Evolutionary conservation across 768 basidiomycete species (phyloP), one percentile per base, ranked within the genome.

Genomic region (Hemileccinum rubropunctum): DNA sequence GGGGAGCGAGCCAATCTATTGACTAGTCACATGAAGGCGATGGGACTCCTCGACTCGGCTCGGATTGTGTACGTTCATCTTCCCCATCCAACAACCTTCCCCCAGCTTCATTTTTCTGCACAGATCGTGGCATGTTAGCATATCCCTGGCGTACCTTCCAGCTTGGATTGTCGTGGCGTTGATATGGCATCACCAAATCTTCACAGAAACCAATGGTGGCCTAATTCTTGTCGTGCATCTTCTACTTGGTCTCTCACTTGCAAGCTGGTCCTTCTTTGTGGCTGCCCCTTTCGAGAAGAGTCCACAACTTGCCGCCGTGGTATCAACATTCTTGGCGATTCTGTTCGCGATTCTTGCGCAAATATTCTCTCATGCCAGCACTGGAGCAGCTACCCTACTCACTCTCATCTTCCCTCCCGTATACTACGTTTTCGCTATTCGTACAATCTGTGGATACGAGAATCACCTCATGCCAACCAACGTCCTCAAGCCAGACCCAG

Each of bases 31-130:
- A 80, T 91, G 75, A 84, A 84, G 60, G 86, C 80, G 3, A 91
- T 91, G 89, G 89, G 89, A 8, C 73, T 90, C 13, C 66, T 78
- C 7, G 86, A 89, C 58, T 80, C 80, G 0, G 86, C 88, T 12
- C 76, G 86, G 33, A 78, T 87, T 42, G 51, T 81, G 78, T 81
- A 59, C 14, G 79, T 61, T 11, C 18, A 6, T 26, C 20, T 35
- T 37, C 30, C 10, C 13, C 27, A n/a, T 34, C 1, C 15, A 8
- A 27, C 10, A 2, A 1, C 23, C 6, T 23, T 27, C 4, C 35
- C 32, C 2, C 2, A 5, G 2, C 26, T 44, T 54, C 37, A 56
- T 47, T 17, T 28, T 27, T 6, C 30, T 33, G 20, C 14, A 32
- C 26, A 75, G 73, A 38, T 76, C 72, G 4, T 91, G 89, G 89